Base-by-base conservation (phyloP, 768 basidiomycete genomes). In the Leccinum broughii region DNA sequence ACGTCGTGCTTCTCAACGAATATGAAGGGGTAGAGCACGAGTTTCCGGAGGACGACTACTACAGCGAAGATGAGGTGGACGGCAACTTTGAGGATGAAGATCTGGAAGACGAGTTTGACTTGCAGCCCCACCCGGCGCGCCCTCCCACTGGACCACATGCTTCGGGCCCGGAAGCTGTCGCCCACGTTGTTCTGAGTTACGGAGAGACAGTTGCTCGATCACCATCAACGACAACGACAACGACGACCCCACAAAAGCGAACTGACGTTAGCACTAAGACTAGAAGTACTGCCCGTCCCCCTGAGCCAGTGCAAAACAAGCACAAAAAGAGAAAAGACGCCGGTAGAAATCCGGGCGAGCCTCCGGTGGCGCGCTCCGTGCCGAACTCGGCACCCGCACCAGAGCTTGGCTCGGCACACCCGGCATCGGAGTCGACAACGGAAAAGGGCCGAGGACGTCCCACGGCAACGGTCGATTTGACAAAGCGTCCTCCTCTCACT, bases 61-160 rank as follows among this genome's bases (percentile, higher is more conserved):
- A 75, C 71, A 81, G 80, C 66, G 81, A 78, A 57, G 80, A 83
- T 60, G 79, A 77, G 34, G 74, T 71, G 55, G 80, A 80, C 64
- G 78, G 77, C 55, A 70, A 77, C 57, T 73, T 73, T 64, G 79
- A 77, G 64, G 77, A 75, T 10, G 75, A 75, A 59, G 77, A 75
- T 59, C 68, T 72, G 7, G 69, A 67, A 46, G 68, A 73, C 62
- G 68, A 68, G 63, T 62, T 71, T 64, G 71, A 75, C 57, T 8
- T 74, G 53, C 67, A 69, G 54, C 65, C 64, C 52, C 71, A 59
- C 41, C 62, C 68, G 13, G 62, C 67, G 11, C 66, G 66, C 34
- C 64, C 73, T 11, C 44, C 59, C 41, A 55, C 65, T 32, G 61
- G 63, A 49, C 54, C 57, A 11, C 62, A 63, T n/a, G 30, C 63